Evolutionary conservation across 805 yeast species (phyloP), one percentile per base, ranked within the genome.

Genomic region (Cyberlindnera amylophila): DNA sequence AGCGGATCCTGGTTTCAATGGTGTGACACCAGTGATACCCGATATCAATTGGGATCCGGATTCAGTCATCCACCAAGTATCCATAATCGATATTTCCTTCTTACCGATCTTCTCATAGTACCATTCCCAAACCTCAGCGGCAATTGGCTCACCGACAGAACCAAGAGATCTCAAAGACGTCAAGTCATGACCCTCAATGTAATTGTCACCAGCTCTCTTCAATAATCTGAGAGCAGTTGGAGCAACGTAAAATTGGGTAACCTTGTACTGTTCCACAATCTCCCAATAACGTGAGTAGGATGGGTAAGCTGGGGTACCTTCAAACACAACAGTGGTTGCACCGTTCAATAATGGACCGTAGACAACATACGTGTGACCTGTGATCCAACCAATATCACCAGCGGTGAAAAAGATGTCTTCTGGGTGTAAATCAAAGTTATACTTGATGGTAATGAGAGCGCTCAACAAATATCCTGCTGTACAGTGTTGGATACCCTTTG

Each of bases 331-430:
- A 16, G 93, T 79, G 26, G 95, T 80, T 43, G 84, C 80, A 61
- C 95, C 95, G 53, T 75, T 71, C 24, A 75, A 63, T 59, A 86
- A 70, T 30, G 95, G 95, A 43, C 95, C 95, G 61, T 86, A 86
- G 37, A 85, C 77, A 15, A 80, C 89, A 57, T 86, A 86, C 10
- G 93, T 75, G 66, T 86, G 95, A 45, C 95, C 95, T 6, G 95
- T 86, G 57, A 86, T 83, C 95, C 95, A 86, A 57, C 95, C 95
- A 41, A 86, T 83, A 66, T 86, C 95, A 61, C 93, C 95, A 24
- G 95, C 93, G 14, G 93, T 85, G 72, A 86, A 86, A 44, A 86
- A 71, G 12, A 79, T 70, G 60, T 86, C 95, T 45, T 82, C 81
- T 32, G 75, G 73, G 56, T 85, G 89, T 32, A 83, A 71, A 63